Evolutionary conservation across 176 grass and related monocot genomes (phyloP).

Genomic region (Aechmea fasciata): DNA sequence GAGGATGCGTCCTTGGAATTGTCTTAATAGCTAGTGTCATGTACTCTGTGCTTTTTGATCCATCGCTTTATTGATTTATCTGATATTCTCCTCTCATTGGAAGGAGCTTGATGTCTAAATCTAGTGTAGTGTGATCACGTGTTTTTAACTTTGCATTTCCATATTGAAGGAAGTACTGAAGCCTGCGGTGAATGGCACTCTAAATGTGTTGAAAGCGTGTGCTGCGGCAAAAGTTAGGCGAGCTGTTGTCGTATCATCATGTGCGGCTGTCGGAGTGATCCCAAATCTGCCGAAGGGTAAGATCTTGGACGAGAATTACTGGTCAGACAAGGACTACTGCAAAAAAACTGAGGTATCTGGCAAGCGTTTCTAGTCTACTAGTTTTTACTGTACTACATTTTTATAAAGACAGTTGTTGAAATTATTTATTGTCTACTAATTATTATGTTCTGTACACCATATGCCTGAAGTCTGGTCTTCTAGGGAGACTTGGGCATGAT

Average conservation of each 20-base stretch:
- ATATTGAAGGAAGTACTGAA: slow-evolving; percentile 25
- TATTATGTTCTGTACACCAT: no score
- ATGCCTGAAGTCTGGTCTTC: no score
- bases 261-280: slow-evolving; percentile 34
- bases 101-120: no score
- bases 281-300: slow-evolving; percentile 22
- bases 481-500: no score
- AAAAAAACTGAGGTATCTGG: slow-evolving; percentile 13
- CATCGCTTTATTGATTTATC: no score
- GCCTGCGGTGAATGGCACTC: slow-evolving; percentile 29
- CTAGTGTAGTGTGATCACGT: not conserved
- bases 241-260: slow-evolving; percentile 27
- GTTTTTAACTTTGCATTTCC: not conserved
- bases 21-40: not conserved
- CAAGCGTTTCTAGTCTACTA: not conserved
- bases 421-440: not conserved
- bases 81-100: no score
- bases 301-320: slow-evolving; percentile 32
- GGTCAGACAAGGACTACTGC: slow-evolving; percentile 39
- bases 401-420: no score
- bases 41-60: not conserved
- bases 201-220: slow-evolving; percentile 35
- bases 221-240: slow-evolving; percentile 27
- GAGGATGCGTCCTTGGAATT: no score
- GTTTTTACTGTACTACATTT: not conserved